Conservation (phyloP, 2,329 filamentous ascomycete species). For the Chaetomiaceae sp. region DNA sequence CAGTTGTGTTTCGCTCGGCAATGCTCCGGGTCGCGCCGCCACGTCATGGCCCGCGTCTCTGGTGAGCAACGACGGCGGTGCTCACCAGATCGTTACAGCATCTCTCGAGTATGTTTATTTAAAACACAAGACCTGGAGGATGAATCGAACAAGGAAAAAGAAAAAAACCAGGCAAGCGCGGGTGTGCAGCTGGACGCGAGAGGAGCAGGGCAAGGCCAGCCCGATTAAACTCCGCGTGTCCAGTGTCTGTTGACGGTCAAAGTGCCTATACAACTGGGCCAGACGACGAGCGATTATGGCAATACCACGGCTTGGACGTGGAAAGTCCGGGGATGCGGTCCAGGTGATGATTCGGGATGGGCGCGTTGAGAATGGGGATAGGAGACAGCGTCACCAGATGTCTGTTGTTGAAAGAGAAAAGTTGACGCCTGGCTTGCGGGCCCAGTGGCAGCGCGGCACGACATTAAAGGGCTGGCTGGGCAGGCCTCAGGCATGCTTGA, state of each 20-base stretch:
- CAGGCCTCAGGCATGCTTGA: neutral
- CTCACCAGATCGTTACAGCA: conserved; percentile 21
- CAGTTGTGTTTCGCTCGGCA: conserved; percentile 12
- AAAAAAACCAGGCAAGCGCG: conserved; percentile 11
- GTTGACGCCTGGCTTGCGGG: conserved; percentile 22
- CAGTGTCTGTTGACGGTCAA: conserved; percentile 4
- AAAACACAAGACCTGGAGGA: conserved; percentile 13
- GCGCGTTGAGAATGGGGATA: conserved; percentile 17
- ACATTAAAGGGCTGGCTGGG: conserved; percentile 20
- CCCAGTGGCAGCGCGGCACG: conserved; percentile 20
- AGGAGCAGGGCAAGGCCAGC: conserved; percentile 9
- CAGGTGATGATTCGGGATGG: conserved; percentile 12
- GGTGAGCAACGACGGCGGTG: conserved; percentile 12
- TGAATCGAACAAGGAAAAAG: conserved; percentile 16
- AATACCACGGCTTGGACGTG: neutral
- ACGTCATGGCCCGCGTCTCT: conserved; percentile 20
- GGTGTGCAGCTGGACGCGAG: too few relatives aligned
- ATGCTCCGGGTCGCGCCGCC: conserved; percentile 16
- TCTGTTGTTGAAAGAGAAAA: conserved; percentile 26
- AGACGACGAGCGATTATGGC: conserved; percentile 3
- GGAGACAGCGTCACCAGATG: conserved; percentile 6
- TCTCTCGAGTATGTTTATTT: conserved; percentile 15
- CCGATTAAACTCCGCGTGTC: conserved; percentile 4
- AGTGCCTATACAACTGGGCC: conserved; percentile 14
- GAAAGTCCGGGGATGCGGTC: conserved; percentile 1